Evolutionary conservation across 305 asterid genomes (phyloP), one percentile per base, ranked within the genome.

Genomic region (Solanum chacoense): DNA sequence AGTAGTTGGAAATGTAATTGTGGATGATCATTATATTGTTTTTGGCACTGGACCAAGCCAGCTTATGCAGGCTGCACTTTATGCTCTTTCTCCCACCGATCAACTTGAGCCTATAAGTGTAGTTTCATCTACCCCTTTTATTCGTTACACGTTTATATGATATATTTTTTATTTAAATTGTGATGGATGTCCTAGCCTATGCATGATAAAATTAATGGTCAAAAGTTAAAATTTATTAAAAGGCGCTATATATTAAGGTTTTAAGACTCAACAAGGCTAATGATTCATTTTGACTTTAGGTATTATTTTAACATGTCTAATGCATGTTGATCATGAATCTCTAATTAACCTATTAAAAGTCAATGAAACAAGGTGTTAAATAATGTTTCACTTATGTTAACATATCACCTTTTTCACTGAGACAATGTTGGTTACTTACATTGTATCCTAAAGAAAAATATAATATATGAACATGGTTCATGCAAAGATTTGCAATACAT

Each of bases 401-500:
- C 22, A 45, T 14, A 45, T 8, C 36, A 50, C 2, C n/a, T 14
- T 45, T 45, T 1, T 45, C 22, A 8, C 22, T 45, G 22, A 14
- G 63, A 45, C 63, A 45, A 45, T 45, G 59, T 12, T 45, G 22
- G 59, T 45, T 45, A 45, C 59, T 45, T 45, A 6, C 20, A 45
- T 45, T 45, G 59, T 45, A 45, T 45, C 22, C 20, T 45, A 45
- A 13, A 42, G 59, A 42, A 14, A 42, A 5, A 45, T 45, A 45
- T 45, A 45, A 45, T 45, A 45, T 14, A 45, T 20, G 59, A 45
- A 45, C 7, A 14, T 45, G 59, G 20, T 45, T 45, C 63, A 45
- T 45, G 65, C 65, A 65, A 85, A 74, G 75, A 87, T 75, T 28
- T 87, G 85, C 85, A 65, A 89, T 55, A 86, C 74, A 45, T 45